These are phyloP conservation scores for Ceratobasidium sp. DNA, from an alignment of 1,284 basidiomycete genomes.

Conservation along the genomic window DNA sequence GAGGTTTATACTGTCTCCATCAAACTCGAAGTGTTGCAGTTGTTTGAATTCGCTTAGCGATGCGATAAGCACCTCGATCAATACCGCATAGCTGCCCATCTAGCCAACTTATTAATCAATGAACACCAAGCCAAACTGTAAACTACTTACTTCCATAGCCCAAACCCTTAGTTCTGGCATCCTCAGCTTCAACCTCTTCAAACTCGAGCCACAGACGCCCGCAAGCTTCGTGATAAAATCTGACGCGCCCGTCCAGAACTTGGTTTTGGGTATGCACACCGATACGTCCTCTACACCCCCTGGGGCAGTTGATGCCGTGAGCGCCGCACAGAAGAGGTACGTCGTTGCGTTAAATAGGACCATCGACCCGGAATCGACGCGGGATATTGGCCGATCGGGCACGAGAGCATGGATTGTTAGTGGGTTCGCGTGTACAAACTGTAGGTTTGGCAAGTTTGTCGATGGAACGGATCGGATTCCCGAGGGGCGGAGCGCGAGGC, in stretches of 20 bases:
- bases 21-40: slow-evolving; percentile 10
- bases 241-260: slow-evolving; percentile 35
- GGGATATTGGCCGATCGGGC: slow-evolving; percentile 19
- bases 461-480: background rate
- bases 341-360: slow-evolving; percentile 7
- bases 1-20: background rate
- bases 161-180: slow-evolving; percentile 30
- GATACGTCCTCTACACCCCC: slow-evolving; percentile 15
- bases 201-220: slow-evolving; percentile 4
- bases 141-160: slow-evolving; percentile 1
- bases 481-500: background rate
- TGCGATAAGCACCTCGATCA: slow-evolving; percentile 29
- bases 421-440: background rate
- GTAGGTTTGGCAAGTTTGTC: slow-evolving; percentile 3
- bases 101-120: background rate
- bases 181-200: background rate
- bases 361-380: background rate
- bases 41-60: slow-evolving; percentile 6
- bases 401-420: slow-evolving; percentile 26
- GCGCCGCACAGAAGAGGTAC: slow-evolving; percentile 13
- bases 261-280: slow-evolving; percentile 24
- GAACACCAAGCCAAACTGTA: background rate
- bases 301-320: slow-evolving; percentile 2
- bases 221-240: slow-evolving; percentile 26
- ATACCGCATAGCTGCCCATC: background rate